Conservation (phyloP, 352 stramenopile species). For the Globisporangium abappressorium region DNA sequence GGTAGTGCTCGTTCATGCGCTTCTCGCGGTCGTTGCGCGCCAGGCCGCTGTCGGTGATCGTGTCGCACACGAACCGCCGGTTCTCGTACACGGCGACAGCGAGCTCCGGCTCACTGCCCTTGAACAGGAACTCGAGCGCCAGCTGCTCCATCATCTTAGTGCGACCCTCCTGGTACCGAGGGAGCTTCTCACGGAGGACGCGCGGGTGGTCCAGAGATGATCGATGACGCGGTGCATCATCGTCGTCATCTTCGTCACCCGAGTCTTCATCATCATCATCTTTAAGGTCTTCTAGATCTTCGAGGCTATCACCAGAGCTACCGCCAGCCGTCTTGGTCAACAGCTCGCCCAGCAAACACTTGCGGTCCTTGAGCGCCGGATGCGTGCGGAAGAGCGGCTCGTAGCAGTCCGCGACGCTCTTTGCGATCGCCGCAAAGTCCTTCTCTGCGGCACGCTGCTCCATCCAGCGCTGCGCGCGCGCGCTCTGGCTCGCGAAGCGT, state of each 20-base stretch:
- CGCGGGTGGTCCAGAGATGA: not conserved
- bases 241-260: not conserved
- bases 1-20: slow-evolving; percentile 15
- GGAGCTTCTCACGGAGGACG: not conserved
- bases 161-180: slow-evolving; percentile 11
- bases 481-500: not conserved
- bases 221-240: not conserved
- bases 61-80: slow-evolving; percentile 2
- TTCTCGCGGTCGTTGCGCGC: slow-evolving; percentile 15
- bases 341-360: slow-evolving; percentile 6
- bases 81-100: slow-evolving; percentile 17
- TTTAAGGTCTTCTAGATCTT: not conserved
- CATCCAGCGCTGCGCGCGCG: slow-evolving; percentile 13
- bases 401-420: slow-evolving; percentile 19
- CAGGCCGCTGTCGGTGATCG: slow-evolving; percentile 5
- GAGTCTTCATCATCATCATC: not conserved
- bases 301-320: not conserved
- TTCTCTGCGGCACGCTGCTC: not conserved
- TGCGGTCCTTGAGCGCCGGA: slow-evolving; percentile 2
- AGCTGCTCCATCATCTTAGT: slow-evolving; percentile 21
- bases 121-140: slow-evolving; percentile 14
- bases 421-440: slow-evolving; percentile 12
- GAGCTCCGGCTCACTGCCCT: slow-evolving; percentile 4
- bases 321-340: not conserved
- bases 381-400: slow-evolving; percentile 14